A percentile compares a stretch with the other conserved stretches of the same genome.
phyloP scores from a whole-genome alignment of 345 rosid genomes.

The Diplotaxis tenuifolia region DNA sequence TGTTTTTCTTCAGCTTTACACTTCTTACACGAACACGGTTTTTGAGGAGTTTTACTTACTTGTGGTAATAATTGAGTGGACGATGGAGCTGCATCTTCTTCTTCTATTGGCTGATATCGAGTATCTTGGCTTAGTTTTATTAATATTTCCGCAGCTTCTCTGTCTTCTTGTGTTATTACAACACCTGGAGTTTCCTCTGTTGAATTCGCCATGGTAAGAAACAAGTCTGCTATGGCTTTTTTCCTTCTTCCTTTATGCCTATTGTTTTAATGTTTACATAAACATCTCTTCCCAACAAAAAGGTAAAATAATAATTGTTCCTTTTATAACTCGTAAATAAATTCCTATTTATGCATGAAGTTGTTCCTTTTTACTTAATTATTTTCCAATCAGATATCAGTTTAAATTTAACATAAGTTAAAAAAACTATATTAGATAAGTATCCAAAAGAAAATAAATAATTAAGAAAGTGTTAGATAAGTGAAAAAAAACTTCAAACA shows the following conservation, averaged over 20 bases:
- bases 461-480: background rate
- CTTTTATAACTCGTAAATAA: background rate
- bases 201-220: background rate
- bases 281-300: background rate
- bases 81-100: background rate
- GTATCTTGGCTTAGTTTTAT: background rate
- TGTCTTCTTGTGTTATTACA: background rate
- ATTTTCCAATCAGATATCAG: background rate
- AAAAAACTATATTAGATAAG: background rate
- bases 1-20: background rate
- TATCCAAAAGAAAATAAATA: background rate
- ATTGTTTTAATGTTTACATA: background rate
- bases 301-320: background rate
- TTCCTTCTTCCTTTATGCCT: background rate
- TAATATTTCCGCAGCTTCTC: background rate
- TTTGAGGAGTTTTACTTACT: background rate
- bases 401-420: background rate
- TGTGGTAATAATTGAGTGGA: background rate
- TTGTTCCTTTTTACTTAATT: background rate
- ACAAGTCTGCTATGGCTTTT: background rate
- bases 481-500: background rate
- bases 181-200: background rate
- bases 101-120: background rate
- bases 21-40: background rate
- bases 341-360: background rate